phyloP scores from a whole-genome alignment of 2,329 filamentous ascomycete genomes.

The Talaromyces rugulosus region DNA sequence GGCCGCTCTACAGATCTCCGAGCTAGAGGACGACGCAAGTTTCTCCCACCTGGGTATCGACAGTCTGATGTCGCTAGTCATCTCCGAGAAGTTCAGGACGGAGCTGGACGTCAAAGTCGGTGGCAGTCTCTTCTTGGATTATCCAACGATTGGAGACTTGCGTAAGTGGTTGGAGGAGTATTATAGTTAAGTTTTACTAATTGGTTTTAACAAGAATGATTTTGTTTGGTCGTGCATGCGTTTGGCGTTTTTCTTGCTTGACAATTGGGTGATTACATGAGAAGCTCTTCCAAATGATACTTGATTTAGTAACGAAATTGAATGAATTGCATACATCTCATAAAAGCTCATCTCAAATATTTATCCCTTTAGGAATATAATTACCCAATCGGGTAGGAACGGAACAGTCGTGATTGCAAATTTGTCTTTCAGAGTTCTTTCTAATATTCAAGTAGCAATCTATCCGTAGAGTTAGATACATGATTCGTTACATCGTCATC shows the following conservation, averaged over 20 bases:
- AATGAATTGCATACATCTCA: background rate
- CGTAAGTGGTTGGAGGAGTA: constrained; percentile 9
- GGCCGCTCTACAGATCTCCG: constrained; percentile 19
- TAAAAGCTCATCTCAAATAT: background rate
- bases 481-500: background rate
- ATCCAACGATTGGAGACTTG: constrained; percentile 6
- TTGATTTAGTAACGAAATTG: background rate
- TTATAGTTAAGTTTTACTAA: background rate
- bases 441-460: background rate
- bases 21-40: constrained; percentile 20
- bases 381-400: background rate
- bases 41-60: constrained; percentile 34
- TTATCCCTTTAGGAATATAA: background rate
- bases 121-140: constrained; percentile 7
- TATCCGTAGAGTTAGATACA: background rate
- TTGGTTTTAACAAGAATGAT: background rate
- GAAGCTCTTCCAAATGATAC: background rate
- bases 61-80: constrained; percentile 32
- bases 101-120: constrained; percentile 27
- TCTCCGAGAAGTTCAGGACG: constrained; percentile 28
- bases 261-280: background rate
- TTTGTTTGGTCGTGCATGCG: background rate
- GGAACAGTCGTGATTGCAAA: background rate
- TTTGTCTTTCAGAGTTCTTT: background rate
- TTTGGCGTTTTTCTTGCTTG: background rate